These are phyloP conservation scores for Colletotrichum acutatum DNA, from an alignment of 2,329 filamentous ascomycete genomes.

Conservation along the genomic window DNA sequence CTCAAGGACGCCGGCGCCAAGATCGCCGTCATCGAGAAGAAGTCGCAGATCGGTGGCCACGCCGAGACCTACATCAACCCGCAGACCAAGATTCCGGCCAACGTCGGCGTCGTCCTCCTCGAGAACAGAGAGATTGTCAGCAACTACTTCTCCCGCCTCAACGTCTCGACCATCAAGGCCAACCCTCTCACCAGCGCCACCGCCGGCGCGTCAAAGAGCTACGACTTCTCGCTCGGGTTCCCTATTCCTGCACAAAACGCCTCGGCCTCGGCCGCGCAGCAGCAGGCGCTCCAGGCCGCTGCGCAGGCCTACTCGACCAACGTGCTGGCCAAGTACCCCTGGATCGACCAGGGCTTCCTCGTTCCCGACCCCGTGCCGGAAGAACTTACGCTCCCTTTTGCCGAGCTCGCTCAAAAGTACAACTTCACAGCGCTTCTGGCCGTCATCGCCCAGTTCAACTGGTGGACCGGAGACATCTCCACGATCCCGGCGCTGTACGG, in stretches of 20 bases:
- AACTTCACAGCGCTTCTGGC: constrained; percentile 48
- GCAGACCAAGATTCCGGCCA: constrained; percentile 15
- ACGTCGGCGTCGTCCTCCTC: constrained; percentile 42
- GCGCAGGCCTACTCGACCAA: constrained; percentile 20
- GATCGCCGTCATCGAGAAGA: constrained; percentile 52
- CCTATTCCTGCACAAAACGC: constrained; percentile 24
- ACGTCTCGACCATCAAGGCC: constrained; percentile 38
- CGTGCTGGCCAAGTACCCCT: constrained; percentile 28
- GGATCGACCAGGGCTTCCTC: constrained; percentile 43
- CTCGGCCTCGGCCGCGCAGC: constrained; percentile 16
- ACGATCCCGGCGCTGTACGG: constrained; percentile 51
- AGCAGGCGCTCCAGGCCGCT: constrained; percentile 15
- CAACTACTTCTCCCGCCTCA: constrained; percentile 50
- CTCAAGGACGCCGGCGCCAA: constrained; percentile 49
- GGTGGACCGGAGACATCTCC: constrained; percentile 53
- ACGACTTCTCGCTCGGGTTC: constrained; percentile 36
- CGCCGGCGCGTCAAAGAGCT: constrained; percentile 18
- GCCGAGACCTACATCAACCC: constrained; percentile 52
- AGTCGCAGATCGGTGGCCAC: constrained; percentile 52
- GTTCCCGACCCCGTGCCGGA: constrained; percentile 56
- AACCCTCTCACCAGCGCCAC: neutral
- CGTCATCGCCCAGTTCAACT: constrained; percentile 46
- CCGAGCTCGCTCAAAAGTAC: constrained; percentile 55
- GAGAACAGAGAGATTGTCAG: constrained; percentile 46
- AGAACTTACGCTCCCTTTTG: constrained; percentile 54